These are phyloP conservation scores for Mortierella alpina DNA, from an alignment of 192 early-diverging fungal genomes.

Conservation along the genomic window DNA sequence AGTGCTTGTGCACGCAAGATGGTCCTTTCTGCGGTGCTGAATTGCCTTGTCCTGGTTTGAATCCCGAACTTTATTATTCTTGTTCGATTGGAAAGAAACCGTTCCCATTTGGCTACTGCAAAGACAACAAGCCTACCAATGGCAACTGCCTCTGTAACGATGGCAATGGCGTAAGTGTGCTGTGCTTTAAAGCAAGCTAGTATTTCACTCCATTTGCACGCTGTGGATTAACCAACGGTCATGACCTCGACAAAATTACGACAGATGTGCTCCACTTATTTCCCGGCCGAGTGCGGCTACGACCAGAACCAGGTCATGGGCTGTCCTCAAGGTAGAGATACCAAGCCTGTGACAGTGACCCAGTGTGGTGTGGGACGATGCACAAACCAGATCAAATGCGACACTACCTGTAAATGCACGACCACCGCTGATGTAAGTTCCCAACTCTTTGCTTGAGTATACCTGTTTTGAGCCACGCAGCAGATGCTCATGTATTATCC, in stretches of 20 bases:
- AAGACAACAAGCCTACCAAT: background rate
- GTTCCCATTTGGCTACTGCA: conserved; percentile 13
- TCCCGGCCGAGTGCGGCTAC: conserved; percentile 27
- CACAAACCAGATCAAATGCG: conserved; percentile 1
- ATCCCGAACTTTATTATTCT: conserved; percentile 13
- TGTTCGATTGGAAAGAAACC: conserved; percentile 15
- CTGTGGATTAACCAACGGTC: no score
- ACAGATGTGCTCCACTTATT: conserved; percentile 29
- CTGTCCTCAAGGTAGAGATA: conserved; percentile 1
- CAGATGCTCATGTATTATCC: background rate
- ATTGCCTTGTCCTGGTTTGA: conserved; percentile 13
- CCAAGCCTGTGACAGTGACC: background rate
- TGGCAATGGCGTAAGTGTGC: conserved; percentile 10
- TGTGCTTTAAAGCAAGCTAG: background rate
- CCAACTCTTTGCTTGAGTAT: background rate
- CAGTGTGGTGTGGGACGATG: conserved; percentile 27
- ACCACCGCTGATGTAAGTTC: background rate
- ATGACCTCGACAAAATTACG: no score
- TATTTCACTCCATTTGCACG: background rate
- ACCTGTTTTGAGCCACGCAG: no score
- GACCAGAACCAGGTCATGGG: conserved; percentile 12
- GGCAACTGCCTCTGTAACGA: conserved; percentile 22
- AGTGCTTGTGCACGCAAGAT: conserved; percentile 13
- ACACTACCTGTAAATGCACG: conserved; percentile 9
- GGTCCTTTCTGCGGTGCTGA: conserved; percentile 29